Evolutionary conservation across 176 grass and related monocot species (phyloP).

Genomic region (Cenchrus purpureus): DNA sequence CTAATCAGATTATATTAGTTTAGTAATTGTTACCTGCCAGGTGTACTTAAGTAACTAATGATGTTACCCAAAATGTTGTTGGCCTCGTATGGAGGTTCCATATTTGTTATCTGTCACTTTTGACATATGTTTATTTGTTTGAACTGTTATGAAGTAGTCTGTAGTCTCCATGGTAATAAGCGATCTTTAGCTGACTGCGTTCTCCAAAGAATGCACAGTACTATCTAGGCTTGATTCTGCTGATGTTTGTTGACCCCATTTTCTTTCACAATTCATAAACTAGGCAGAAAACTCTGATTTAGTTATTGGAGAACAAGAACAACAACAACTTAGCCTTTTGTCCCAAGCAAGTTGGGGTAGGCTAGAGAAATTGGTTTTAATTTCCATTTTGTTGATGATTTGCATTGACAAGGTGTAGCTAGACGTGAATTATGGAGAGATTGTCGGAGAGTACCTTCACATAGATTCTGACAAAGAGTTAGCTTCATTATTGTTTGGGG

Average conservation of each 20-base stretch:
- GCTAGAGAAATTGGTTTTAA: background rate
- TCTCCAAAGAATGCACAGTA: background rate
- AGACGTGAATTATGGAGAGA: background rate
- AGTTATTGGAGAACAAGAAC: background rate
- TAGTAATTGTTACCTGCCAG: background rate
- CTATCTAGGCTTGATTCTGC: constrained; percentile 2
- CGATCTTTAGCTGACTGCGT: background rate
- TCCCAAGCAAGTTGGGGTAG: too few relatives aligned
- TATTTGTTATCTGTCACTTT: background rate
- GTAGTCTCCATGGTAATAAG: background rate
- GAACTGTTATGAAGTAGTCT: background rate
- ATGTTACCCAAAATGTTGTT: constrained; percentile 6
- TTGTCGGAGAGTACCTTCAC: background rate
- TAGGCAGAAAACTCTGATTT: background rate
- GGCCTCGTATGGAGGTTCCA: background rate
- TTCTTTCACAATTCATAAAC: background rate
- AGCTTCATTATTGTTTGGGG: background rate
- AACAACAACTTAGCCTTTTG: too few relatives aligned
- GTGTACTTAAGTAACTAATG: background rate
- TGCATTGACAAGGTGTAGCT: background rate
- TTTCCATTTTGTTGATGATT: background rate
- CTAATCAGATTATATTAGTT: background rate
- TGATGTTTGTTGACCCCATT: background rate
- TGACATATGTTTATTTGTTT: background rate
- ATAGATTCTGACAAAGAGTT: constrained; percentile 14